Evolutionary conservation across 768 basidiomycete species (phyloP), one percentile per base, ranked within the genome.

Genomic region (Xerocomus potaroensis): DNA sequence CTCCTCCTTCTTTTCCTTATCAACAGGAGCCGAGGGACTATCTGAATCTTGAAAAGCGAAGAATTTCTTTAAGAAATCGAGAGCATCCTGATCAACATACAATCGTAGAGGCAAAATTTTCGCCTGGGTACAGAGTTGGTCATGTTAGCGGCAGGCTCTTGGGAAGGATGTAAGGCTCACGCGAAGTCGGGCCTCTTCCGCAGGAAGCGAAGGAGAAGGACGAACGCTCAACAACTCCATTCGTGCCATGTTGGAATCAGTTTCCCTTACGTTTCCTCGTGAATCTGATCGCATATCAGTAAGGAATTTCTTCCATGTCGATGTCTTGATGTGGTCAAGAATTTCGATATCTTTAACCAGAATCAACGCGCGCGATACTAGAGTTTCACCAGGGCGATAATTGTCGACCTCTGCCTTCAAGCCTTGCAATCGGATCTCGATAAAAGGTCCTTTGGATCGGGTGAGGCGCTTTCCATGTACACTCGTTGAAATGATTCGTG

Each of bases 281-380:
- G 88, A 83, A 68, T 95, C 92, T 7, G 86, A 76, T 31, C 86
- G 79, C 61, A 96, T 74, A 44, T 82, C 81, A 4, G 92, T 94
- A 49, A 99, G 70, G 64, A 99, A 98, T 64, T 95, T 98, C 69
- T 84, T 88, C 96, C 96, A 99, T 0, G 96, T 97, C 8, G 93
- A 97, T 0, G 93, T 94, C 72, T 90, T 93, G 74, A 99, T 92
- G 61, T 96, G 94, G 64, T 99, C 96, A 41, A 98, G 70, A 49
- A 98, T 96, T 66, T 96, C 91, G 16, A 91, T 57, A 50, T 90
- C 80, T 48, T 69, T 76, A 41, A 93, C 73, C 10, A 81, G 82
- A 12, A 80, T 77, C 38, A 87, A 74, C 2, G 81, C 76, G 43
- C 85, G 74, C 3, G 85, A 86, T 8, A 84, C 80, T 19, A 84